A percentile compares a stretch with the other conserved stretches of the same genome.
Evolutionary conservation across 192 early-diverging fungal genomes (phyloP).

Genomic region (Umbelopsis vinacea): DNA sequence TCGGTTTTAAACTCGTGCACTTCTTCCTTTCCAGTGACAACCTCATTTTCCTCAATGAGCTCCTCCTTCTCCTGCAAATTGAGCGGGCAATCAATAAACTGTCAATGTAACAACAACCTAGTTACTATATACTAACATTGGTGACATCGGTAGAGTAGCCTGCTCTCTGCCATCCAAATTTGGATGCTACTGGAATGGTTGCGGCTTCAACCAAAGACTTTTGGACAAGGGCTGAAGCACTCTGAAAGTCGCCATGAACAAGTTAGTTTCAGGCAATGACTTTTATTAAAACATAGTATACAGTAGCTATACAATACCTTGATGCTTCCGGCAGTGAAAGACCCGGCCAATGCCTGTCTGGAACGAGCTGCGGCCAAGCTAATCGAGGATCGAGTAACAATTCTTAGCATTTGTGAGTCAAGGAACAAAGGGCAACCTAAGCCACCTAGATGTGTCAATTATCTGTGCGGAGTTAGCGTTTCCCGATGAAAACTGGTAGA

Average conservation of each 20-base stretch:
- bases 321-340: neutral
- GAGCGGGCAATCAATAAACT: neutral
- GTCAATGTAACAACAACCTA: neutral
- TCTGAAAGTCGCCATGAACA: neutral
- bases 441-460: conserved; percentile 22
- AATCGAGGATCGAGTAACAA: conserved; percentile 21
- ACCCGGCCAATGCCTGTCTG: neutral
- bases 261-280: neutral
- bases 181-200: neutral
- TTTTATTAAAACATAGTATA: neutral
- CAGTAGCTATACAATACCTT: neutral
- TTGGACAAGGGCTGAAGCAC: neutral
- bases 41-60: conserved; percentile 17
- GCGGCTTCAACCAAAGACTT: conserved; percentile 14
- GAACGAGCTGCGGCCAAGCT: conserved; percentile 4
- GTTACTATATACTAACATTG: neutral
- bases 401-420: conserved; percentile 24
- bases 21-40: conserved; percentile 35
- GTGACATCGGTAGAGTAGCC: neutral
- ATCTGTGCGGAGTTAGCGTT: too few relatives aligned
- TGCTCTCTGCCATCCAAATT: neutral
- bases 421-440: neutral
- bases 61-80: conserved; percentile 9
- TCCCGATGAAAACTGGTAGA: too few relatives aligned
- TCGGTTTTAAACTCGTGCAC: conserved; percentile 60